These are phyloP conservation scores for Helenozyma baotianmanensis DNA, from an alignment of 805 yeast genomes.

Conservation along the genomic window DNA sequence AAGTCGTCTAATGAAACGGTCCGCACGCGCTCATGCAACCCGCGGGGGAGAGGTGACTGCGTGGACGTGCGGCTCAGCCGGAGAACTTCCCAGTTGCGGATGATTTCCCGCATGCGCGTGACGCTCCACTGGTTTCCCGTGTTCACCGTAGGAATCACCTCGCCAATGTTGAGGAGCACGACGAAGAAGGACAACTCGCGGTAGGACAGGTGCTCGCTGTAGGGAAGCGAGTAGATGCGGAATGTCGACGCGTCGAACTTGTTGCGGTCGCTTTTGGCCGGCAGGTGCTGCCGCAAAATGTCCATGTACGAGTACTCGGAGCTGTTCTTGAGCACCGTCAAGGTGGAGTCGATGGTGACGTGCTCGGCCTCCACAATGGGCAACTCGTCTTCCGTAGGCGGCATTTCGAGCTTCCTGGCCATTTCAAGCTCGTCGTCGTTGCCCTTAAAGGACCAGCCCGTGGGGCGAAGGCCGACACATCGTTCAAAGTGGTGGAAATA, in stretches of 20 bases:
- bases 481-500: slow-evolving; percentile 47
- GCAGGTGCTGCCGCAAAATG: slow-evolving; percentile 25
- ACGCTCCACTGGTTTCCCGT: slow-evolving; percentile 23
- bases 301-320: slow-evolving; percentile 23
- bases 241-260: slow-evolving; percentile 22
- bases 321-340: slow-evolving; percentile 11
- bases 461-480: slow-evolving; percentile 74
- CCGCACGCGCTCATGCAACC: slow-evolving; percentile 4
- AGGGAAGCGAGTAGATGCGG: slow-evolving; percentile 67
- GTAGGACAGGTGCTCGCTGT: slow-evolving; percentile 91
- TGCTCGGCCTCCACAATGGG: slow-evolving; percentile 5
- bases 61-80: slow-evolving; percentile 1
- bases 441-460: slow-evolving; percentile 76
- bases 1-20: slow-evolving; percentile 16
- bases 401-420: slow-evolving; percentile 1
- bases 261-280: slow-evolving; percentile 13
- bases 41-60: slow-evolving; percentile 1
- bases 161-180: slow-evolving; percentile 42
- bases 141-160: slow-evolving; percentile 79
- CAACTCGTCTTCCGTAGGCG: slow-evolving; percentile 1
- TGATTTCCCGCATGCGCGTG: slow-evolving; percentile 28
- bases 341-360: slow-evolving; percentile 5
- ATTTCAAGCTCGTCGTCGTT: slow-evolving; percentile 10
- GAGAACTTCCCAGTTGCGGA: slow-evolving; percentile 25
- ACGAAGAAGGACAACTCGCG: slow-evolving; percentile 71